These are phyloP conservation scores for Calonectria hawksworthii DNA, from an alignment of 2,329 filamentous ascomycete genomes.

Conservation along the genomic window DNA sequence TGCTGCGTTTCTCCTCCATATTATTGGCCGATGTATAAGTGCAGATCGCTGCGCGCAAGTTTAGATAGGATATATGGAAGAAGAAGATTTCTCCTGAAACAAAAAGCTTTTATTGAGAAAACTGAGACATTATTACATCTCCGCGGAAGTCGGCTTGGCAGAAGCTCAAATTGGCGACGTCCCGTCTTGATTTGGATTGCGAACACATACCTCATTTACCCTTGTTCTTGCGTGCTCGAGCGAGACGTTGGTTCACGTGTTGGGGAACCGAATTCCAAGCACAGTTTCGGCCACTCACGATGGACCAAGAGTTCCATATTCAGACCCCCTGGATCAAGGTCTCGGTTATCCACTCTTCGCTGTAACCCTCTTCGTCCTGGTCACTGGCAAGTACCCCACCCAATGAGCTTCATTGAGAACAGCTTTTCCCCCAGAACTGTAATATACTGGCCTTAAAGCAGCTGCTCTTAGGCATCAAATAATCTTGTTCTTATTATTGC, in stretches of 20 bases:
- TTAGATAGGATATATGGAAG: not conserved
- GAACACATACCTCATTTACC: not conserved
- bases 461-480: too few species aligned
- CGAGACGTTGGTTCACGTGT: not conserved
- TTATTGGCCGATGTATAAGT: not conserved
- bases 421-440: too few species aligned
- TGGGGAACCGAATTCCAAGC: too few species aligned
- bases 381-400: not conserved
- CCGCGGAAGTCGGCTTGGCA: not conserved
- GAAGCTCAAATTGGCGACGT: not conserved
- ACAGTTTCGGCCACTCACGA: not conserved
- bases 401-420: not conserved
- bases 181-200: not conserved
- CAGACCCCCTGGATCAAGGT: not conserved
- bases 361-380: not conserved
- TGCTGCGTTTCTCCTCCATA: not conserved
- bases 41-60: not conserved
- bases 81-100: too few species aligned
- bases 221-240: not conserved
- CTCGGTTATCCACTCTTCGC: not conserved
- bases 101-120: not conserved
- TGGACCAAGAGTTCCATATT: not conserved
- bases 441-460: too few species aligned
- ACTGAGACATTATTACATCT: not conserved
- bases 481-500: too few species aligned